Evolutionary conservation across 2,329 filamentous ascomycete species (phyloP).

Genomic region (Alternaria sp.): DNA sequence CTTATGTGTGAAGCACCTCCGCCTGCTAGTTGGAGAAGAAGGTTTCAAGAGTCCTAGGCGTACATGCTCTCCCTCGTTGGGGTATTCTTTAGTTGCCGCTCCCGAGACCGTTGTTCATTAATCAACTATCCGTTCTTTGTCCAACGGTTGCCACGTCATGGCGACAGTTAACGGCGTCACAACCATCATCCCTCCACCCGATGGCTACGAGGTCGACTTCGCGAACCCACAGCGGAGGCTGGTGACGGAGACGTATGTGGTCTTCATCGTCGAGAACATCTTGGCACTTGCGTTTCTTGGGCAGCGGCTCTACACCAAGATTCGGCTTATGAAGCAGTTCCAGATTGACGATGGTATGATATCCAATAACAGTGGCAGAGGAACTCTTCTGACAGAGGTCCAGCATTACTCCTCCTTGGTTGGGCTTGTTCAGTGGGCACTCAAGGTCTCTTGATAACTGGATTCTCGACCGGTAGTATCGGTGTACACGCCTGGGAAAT

Average conservation of each 20-base stretch:
- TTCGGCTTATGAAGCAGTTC: slow-evolving; percentile 27
- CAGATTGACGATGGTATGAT: slow-evolving; percentile 35
- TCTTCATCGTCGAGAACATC: slow-evolving; percentile 28
- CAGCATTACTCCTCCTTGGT: slow-evolving; percentile 11
- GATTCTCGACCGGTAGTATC: slow-evolving; percentile 15
- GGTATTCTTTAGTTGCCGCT: neutral
- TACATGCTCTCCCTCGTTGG: neutral
- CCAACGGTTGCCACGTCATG: slow-evolving; percentile 8
- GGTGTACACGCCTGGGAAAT: slow-evolving; percentile 34
- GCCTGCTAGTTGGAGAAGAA: neutral
- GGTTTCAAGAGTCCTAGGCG: neutral
- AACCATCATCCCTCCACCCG: slow-evolving; percentile 27
- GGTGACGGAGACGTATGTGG: slow-evolving; percentile 22
- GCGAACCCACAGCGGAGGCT: slow-evolving; percentile 29
- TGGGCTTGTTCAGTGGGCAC: slow-evolving; percentile 18
- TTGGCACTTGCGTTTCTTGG: slow-evolving; percentile 28
- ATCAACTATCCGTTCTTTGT: neutral
- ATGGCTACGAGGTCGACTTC: slow-evolving; percentile 38
- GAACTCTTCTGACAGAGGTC: neutral
- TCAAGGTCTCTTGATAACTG: slow-evolving; percentile 13
- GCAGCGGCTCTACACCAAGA: slow-evolving; percentile 38
- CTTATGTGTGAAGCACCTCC: neutral
- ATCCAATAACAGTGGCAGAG: neutral
- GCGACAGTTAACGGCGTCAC: slow-evolving; percentile 17
- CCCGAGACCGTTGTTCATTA: neutral